Base-by-base conservation (phyloP, 371 early-diverging fungal genomes). In the Rhizomucor miehei region DNA sequence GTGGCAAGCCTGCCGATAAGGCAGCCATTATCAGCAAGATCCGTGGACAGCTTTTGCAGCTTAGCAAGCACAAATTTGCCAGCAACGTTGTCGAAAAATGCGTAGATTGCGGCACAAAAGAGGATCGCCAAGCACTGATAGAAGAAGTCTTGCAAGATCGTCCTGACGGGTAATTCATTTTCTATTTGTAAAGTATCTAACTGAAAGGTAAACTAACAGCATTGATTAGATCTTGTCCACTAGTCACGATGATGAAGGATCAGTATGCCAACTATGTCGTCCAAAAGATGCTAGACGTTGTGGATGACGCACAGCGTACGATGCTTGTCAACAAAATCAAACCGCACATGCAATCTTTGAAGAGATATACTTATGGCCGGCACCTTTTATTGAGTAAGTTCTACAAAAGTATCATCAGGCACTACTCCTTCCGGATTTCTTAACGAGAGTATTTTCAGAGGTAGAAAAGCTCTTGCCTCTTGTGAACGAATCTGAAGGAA, bases 181-280 rank as follows among this genome's bases (percentile, higher is more conserved):
- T 12, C 5, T 34, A 6, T 25, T 6, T 29, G 12, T 20, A 13
- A 35, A 10, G 6, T 14, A 1, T 35, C 16, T 23, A 25, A 47
- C 20, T 9, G 23, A 0, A 9, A 0, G 4, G 37, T 25, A 24
- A 16, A 16, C 16, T 6, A 12, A 0, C 24, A 29, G 14, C 14
- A 14, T 43, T 16, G 25, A 19, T 23, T 59, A 89, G 89, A 17
- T 84, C 89, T 0, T 87, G 88, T 40, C 92, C 94, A 29, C 70
- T 94, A 62, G 86, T 97, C 52, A 71, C 86, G n/a, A 94, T 95
- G 93, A 98, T 99, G 95, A 95, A 92, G 71, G 99, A 99, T 79
- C 99, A 98, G 80, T 99, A 93, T 73, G 99, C 99, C 51, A 99
- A 99, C 74, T 99, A 99, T 73, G 99, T 99, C 11, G 95, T 99